Percentiles rank a stretch among this genome's conserved stretches.
Conservation (phyloP, 768 basidiomycete species). For the Dendrothele bispora region DNA sequence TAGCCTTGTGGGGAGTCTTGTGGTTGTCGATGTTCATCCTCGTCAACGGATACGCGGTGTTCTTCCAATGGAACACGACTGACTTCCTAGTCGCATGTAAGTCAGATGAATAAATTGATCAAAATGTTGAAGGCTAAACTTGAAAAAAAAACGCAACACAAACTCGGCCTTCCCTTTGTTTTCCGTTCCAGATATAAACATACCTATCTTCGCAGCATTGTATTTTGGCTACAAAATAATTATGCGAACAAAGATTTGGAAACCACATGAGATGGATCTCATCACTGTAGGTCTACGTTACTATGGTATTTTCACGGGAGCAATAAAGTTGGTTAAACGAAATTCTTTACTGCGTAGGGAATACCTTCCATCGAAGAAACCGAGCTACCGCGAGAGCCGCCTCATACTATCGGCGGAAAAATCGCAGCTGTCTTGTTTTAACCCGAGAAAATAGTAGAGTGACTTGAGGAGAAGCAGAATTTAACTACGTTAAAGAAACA, state of each 20-base stretch:
- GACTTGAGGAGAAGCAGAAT: too few relatives aligned
- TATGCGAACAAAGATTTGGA: constrained; percentile 50
- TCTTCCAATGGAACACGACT: constrained; percentile 59
- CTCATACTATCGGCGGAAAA: too few relatives aligned
- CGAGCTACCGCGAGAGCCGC: too few relatives aligned
- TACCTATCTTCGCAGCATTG: constrained; percentile 42
- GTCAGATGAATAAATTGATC: too few relatives aligned
- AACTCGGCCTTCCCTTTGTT: too few relatives aligned
- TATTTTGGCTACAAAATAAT: constrained; percentile 44
- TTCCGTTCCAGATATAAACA: constrained; percentile 39
- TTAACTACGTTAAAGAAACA: too few relatives aligned
- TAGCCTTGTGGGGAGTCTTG: constrained; percentile 69
- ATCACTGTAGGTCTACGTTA: constrained; percentile 63
- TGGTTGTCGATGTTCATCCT: constrained; percentile 64
- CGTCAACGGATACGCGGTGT: constrained; percentile 54
- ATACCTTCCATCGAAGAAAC: constrained; percentile 74
- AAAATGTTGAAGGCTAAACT: too few relatives aligned
- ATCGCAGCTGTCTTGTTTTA: too few relatives aligned
- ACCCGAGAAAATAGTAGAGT: too few relatives aligned
- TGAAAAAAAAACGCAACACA: too few relatives aligned
- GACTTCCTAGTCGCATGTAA: constrained; percentile 50
- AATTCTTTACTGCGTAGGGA: constrained; percentile 44
- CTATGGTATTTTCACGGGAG: not conserved
- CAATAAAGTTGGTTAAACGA: not conserved
- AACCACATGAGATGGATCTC: constrained; percentile 67